Evolutionary conservation across 768 basidiomycete genomes (phyloP).

Genomic region (Pseudohyphozyma bogoriensis): DNA sequence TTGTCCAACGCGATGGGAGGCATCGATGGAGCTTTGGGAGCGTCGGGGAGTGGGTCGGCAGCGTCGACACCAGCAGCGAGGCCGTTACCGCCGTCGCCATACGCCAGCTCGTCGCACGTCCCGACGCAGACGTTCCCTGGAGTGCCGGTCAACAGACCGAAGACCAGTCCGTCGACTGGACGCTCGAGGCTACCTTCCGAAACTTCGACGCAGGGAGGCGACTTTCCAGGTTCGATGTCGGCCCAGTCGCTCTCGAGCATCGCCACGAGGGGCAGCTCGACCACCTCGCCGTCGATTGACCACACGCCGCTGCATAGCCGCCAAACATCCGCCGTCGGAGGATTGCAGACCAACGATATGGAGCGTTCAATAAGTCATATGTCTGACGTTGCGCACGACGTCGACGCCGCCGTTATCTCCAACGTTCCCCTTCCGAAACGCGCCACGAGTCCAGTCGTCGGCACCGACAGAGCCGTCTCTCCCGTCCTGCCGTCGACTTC

Average conservation of each 20-base stretch:
- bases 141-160: too few species aligned
- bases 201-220: too few species aligned
- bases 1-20: neutral
- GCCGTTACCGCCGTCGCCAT: neutral
- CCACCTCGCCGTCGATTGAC: neutral
- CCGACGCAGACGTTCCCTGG: too few species aligned
- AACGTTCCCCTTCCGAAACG: neutral
- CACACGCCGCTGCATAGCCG: too few species aligned
- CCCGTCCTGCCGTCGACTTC: neutral
- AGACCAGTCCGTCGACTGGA: neutral
- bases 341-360: too few species aligned
- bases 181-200: too few species aligned
- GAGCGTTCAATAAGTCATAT: too few species aligned
- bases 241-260: slow-evolving; percentile 3
- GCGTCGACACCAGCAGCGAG: neutral
- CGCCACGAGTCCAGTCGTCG: neutral
- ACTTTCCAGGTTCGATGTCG: too few species aligned
- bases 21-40: neutral
- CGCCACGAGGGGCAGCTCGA: too few species aligned
- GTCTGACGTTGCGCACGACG: too few species aligned
- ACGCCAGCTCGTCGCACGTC: neutral
- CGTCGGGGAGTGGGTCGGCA: neutral
- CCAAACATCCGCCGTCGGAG: neutral
- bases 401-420: too few species aligned
- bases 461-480: neutral